Percentiles rank a stretch among this genome's conserved stretches.
Conservation (phyloP, 139 green algal genomes). For the Chlorella sp. region DNA sequence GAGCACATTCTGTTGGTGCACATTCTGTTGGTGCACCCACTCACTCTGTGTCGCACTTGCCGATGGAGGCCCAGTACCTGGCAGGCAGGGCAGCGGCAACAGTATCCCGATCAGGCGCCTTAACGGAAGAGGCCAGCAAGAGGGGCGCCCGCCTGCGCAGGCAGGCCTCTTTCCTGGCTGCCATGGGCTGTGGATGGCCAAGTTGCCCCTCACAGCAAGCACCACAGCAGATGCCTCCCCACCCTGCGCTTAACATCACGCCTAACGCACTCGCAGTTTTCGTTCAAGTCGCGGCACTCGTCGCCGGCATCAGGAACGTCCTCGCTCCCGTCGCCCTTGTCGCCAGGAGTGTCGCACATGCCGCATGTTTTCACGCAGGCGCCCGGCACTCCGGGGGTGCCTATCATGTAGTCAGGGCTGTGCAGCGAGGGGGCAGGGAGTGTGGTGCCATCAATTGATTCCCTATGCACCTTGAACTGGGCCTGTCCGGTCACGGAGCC, state of each 20-base stretch:
- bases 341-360: neutral
- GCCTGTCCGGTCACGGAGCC: neutral
- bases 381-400: neutral
- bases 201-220: too few species aligned
- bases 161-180: neutral
- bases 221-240: neutral
- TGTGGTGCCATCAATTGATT: neutral
- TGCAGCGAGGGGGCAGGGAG: neutral
- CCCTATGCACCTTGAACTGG: neutral
- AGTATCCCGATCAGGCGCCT: too few species aligned
- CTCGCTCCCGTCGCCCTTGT: neutral
- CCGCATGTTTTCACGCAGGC: neutral
- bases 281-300: too few species aligned
- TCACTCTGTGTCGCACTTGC: neutral
- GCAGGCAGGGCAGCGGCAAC: too few species aligned
- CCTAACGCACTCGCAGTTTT: neutral
- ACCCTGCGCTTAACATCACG: neutral
- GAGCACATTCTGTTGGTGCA: neutral
- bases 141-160: neutral
- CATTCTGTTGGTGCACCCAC: neutral
- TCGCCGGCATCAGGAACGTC: too few species aligned
- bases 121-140: neutral
- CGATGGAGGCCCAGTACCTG: neutral
- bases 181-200: neutral
- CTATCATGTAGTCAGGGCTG: neutral